Conservation (phyloP, 768 basidiomycete genomes). For the Tylopilus balloui region DNA sequence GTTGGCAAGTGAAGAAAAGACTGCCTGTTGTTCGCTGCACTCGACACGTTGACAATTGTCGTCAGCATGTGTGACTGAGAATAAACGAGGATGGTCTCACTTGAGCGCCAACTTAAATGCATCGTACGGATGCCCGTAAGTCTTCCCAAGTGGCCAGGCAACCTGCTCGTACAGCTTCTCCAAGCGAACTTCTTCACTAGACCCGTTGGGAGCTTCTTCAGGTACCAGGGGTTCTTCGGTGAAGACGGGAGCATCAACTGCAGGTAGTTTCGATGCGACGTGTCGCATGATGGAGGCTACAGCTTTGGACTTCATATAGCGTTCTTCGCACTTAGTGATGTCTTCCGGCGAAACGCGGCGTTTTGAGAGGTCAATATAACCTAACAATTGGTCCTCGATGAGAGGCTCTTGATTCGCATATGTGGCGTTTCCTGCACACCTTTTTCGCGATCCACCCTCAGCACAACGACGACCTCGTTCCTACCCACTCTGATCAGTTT, state of each 20-base stretch:
- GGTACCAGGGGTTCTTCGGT: slow-evolving; percentile 19
- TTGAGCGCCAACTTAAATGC: slow-evolving; percentile 96
- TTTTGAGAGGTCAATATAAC: slow-evolving; percentile 99
- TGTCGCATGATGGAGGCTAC: slow-evolving; percentile 92
- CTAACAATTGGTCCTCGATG: slow-evolving; percentile 35
- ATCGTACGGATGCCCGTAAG: slow-evolving; percentile 94
- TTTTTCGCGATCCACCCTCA: slow-evolving; percentile 98
- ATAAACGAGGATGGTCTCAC: slow-evolving; percentile 49
- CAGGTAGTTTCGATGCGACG: slow-evolving; percentile 77
- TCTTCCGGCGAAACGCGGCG: slow-evolving; percentile 97
- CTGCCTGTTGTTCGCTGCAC: slow-evolving; percentile 64
- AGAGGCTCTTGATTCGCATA: neutral
- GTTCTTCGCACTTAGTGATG: slow-evolving; percentile 97
- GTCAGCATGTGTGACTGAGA: neutral
- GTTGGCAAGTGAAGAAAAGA: slow-evolving; percentile 67
- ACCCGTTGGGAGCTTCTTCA: slow-evolving; percentile 29
- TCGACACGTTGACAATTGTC: too few species aligned
- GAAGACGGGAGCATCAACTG: slow-evolving; percentile 31
- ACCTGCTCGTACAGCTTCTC: slow-evolving; percentile 88
- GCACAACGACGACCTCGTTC: slow-evolving; percentile 97
- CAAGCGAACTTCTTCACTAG: slow-evolving; percentile 72
- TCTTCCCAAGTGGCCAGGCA: slow-evolving; percentile 88
- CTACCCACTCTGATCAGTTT: slow-evolving; percentile 96
- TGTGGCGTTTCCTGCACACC: slow-evolving; percentile 47
- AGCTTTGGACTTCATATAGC: slow-evolving; percentile 96